Evolutionary conservation across 148 eudicot genomes (phyloP).

Genomic region (Bassia scoparia): DNA sequence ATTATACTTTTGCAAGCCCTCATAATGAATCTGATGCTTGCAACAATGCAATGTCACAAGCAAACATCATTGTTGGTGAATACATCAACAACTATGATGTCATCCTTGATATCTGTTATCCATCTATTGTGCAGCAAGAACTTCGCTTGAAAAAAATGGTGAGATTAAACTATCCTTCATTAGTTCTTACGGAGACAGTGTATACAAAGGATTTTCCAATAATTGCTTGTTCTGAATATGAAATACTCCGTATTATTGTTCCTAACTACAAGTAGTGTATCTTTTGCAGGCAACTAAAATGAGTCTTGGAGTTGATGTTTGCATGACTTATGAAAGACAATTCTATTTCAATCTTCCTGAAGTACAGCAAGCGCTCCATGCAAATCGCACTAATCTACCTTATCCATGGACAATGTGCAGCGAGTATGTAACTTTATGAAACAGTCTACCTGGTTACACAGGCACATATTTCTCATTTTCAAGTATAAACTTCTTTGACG

Average conservation of each 20-base stretch:
- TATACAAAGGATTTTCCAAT: not conserved
- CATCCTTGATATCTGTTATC: conserved; percentile 89
- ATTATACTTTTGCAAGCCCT: conserved; percentile 61
- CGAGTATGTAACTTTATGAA: conserved; percentile 37
- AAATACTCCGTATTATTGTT: not conserved
- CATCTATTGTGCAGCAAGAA: conserved; percentile 85
- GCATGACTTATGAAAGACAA: conserved; percentile 69
- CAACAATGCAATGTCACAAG: conserved; percentile 58
- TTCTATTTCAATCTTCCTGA: conserved; percentile 92
- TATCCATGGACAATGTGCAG: conserved; percentile 96
- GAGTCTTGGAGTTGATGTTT: conserved; percentile 87
- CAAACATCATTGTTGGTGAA: conserved; percentile 61
- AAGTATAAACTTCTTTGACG: no score
- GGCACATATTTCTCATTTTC: no score
- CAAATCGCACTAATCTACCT: conserved; percentile 78
- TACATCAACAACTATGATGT: conserved; percentile 77
- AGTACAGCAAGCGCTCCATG: conserved; percentile 95
- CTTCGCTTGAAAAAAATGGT: conserved; percentile 67
- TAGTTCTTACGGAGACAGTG: not conserved
- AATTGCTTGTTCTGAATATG: no score
- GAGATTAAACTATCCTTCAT: conserved; percentile 8
- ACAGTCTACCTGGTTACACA: not conserved
- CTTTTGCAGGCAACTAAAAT: conserved; percentile 74
- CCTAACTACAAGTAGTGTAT: not conserved
- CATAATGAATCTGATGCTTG: conserved; percentile 66